Base-by-base conservation (phyloP, 2,329 filamentous ascomycete species). In the Massarina eburnea region DNA sequence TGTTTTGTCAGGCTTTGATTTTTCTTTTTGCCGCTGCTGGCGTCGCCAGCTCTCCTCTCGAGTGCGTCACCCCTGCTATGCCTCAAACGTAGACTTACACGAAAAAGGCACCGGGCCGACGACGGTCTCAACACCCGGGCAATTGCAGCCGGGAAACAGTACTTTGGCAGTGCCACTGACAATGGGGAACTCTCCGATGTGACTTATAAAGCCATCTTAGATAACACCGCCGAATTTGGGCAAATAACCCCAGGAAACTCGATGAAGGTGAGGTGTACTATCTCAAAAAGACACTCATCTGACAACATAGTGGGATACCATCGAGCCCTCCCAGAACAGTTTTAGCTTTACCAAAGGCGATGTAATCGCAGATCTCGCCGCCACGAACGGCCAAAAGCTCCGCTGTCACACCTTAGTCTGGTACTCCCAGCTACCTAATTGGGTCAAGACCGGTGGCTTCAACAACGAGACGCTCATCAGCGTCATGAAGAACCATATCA, bases 361-460 rank as follows among this genome's bases (percentile, higher is more conserved):
- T 41, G 53, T 48, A 18, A 56, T 64, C 35, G 53, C 59, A 22
- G 45, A 62, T 20, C 57, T 61, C n/a, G 64, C 66, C 18, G 43
- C 56, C 34, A 59, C 61, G 40, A 66, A 73, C 51, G 58, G 64
- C 26, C 61, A 69, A 36, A 45, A 60, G 10, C 54, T 62, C 30
- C 58, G 70, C 38, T 74, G 72, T 62, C 72, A 74, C 49, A 72
- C 55, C 8, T 56, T 73, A 6, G 69, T 74, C 4, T 75, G 72
- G 72, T 62, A 73, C 55, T 65, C 57, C 27, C 71, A 73, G 37
- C 57, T 73, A 9, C 71, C 72, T 1, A 48, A 41, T n/a, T 75
- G 71, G 34, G 27, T 44, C 12, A 34, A 57, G 1, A 53, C 55
- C 9, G 68, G 70, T 27, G 59, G 60, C 5, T 67, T 67, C 29